A percentile compares a stretch with the other conserved stretches of the same genome.
Conservation (phyloP, 106 monocot species). For the Allium fistulosum region DNA sequence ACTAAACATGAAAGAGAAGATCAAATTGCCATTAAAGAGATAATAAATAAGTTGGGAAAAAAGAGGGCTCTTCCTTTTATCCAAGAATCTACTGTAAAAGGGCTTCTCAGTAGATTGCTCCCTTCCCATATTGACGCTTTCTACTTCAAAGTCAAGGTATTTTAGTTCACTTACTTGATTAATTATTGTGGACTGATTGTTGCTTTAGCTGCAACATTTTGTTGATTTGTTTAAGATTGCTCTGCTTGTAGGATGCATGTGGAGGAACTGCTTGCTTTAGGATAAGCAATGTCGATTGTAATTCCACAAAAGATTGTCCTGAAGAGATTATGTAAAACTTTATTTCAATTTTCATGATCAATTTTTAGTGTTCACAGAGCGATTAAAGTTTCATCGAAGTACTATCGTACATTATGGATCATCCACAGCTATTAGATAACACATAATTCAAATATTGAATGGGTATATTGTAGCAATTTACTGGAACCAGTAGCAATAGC, state of each 20-base stretch:
- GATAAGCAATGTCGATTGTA: slow-evolving; percentile 38
- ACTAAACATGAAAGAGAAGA: background rate
- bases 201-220: background rate
- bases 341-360: background rate
- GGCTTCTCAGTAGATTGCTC: slow-evolving; percentile 58
- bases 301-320: slow-evolving; percentile 11
- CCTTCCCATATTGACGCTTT: slow-evolving; percentile 61
- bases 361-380: too few species aligned
- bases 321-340: slow-evolving; percentile 55
- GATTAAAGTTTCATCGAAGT: too few species aligned
- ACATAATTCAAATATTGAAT: too few species aligned
- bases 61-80: slow-evolving; percentile 31
- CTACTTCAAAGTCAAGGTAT: slow-evolving; percentile 41
- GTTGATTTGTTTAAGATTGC: background rate
- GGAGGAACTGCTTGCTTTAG: slow-evolving; percentile 53
- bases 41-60: slow-evolving; percentile 26
- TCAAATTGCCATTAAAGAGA: slow-evolving; percentile 15
- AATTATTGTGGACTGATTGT: too few species aligned
- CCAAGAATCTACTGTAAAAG: slow-evolving; percentile 56
- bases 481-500: too few species aligned
- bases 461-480: too few species aligned
- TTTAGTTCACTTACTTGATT: background rate
- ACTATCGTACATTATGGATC: too few species aligned
- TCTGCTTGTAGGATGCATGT: slow-evolving; percentile 50
- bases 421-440: too few species aligned